Evolutionary conservation across 2,329 filamentous ascomycete species (phyloP), one percentile per base, ranked within the genome.

Genomic region (Hymenoscyphus scutula): DNA sequence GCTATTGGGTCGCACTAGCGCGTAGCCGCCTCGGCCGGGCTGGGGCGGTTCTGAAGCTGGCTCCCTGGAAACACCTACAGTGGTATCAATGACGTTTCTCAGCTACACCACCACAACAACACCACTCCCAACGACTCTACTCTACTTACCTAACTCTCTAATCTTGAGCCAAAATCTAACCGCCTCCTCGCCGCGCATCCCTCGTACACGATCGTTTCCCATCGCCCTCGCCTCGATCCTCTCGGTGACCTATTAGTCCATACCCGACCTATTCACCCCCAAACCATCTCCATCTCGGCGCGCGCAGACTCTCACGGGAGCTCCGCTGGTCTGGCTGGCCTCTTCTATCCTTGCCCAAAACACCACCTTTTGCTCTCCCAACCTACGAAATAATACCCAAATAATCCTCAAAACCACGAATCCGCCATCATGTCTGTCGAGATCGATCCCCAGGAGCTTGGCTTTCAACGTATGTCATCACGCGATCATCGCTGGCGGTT

Each of bases 381-480:
- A 32, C 38, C 19, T 45, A n/a, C 23, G 25, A 48, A 23, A 11
- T 23, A 4, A 41, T 37, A 55, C 32, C 38, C 23, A 5, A 34
- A 32, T 45, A 27, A 51, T 25, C n/a, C 27, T 38, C 29, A 59
- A 32, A 17, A 54, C 54, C 23, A 56, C 55, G 6, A 45, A 55
- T 57, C 63, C 61, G 60, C 70, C 79, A 84, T 74, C 79, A 98
- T 98, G 95, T 96, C 94, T 72, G 89, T 99, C 80, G 91, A 97
- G 73, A 91, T 99, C 75, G 89, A 95, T 73, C 95, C 94, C 64
- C 78, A 85, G 71, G 95, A 98, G 84, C 87, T 99, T 76, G 90
- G 87, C 80, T 99, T 99, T 81, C 89, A 88, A 79, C 90, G 95
- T 98, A 83, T 74, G 89, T 83, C 64, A 58, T 53, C 25, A 23